A percentile compares a stretch with the other conserved stretches of the same genome.
These are phyloP conservation scores for Teratosphaeria gauchensis DNA, from an alignment of 2,329 filamentous ascomycete species.

Conservation along the genomic window DNA sequence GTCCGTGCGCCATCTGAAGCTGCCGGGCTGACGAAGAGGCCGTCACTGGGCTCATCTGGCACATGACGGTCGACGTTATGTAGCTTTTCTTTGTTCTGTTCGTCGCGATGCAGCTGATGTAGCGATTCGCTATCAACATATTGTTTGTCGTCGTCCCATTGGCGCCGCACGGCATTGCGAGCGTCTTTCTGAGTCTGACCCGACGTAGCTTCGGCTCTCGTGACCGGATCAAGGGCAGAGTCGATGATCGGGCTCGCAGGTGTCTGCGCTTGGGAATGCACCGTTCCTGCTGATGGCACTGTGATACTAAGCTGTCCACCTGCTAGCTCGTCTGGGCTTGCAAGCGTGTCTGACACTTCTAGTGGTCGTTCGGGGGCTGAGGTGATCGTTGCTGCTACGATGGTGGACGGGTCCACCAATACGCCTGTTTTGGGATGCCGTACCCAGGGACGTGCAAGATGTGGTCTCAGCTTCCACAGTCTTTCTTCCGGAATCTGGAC, in stretches of 20 bases:
- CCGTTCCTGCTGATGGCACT: background rate
- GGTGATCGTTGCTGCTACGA: background rate
- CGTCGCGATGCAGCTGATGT: background rate
- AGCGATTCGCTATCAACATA: background rate
- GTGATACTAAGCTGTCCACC: background rate
- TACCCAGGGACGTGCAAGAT: background rate
- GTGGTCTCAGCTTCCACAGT: background rate
- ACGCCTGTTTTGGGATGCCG: background rate
- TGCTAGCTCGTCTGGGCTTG: background rate
- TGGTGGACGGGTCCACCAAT: background rate
- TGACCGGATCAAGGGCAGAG: background rate
- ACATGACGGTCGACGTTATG: background rate
- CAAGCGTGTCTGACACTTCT: background rate
- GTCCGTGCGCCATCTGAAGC: background rate
- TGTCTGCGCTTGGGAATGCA: background rate
- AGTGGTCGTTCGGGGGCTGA: background rate
- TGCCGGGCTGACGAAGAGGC: background rate
- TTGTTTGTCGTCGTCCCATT: background rate
- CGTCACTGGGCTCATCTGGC: background rate
- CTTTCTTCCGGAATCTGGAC: background rate
- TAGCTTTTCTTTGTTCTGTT: background rate
- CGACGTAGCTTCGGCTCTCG: background rate
- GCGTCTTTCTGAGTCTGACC: background rate
- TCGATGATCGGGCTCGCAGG: background rate
- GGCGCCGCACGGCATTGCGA: background rate